Evolutionary conservation across 2,329 filamentous ascomycete genomes (phyloP), one percentile per base, ranked within the genome.

Genomic region (Penicillium thymicola): DNA sequence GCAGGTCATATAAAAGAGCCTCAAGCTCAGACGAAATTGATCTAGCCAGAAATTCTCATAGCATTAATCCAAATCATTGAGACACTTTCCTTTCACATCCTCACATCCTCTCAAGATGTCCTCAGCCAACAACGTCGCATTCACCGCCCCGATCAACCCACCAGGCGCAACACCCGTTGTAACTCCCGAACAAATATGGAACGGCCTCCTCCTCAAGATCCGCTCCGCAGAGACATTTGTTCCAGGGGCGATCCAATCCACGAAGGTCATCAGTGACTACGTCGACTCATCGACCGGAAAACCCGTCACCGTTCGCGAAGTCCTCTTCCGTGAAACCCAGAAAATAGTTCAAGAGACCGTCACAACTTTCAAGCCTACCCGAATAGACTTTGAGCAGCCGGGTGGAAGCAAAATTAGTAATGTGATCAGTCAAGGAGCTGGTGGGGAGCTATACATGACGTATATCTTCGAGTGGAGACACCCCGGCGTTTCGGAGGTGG

Each of bases 381-480:
- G 67, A 21, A 65, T 70, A n/a, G 67, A 70, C 6, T 71, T 71
- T 50, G 58, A 51, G 8, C 69, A 71, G 52, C 63, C 65, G 0
- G 54, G 64, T 34, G 69, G 67, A 21, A 69, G 61, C 49, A 60
- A 59, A 3, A 49, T 71, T 4, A 61, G 57, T 36, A 71, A 71
- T 46, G 63, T 66, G 2, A 34, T 75, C 38, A 72, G 68, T 27
- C 63, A 72, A 13, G 72, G 72, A 3, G 59, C 61, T 0, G 62
- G 61, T 10, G 71, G 69, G 7, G 69, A 72, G 9, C 43, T 77
- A n/a, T 72, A 69, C 48, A 64, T 77, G 67, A 77, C 74, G 1
- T 77, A 75, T 62, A 67, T 70, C 2, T 77, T 77, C 58, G 72
- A 76, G 49, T 77, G 73, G 72, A 63, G 67, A 48, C 72, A 74